Base-by-base conservation (phyloP, 2,329 filamentous ascomycete species). In the Parastagonospora nodorum region DNA sequence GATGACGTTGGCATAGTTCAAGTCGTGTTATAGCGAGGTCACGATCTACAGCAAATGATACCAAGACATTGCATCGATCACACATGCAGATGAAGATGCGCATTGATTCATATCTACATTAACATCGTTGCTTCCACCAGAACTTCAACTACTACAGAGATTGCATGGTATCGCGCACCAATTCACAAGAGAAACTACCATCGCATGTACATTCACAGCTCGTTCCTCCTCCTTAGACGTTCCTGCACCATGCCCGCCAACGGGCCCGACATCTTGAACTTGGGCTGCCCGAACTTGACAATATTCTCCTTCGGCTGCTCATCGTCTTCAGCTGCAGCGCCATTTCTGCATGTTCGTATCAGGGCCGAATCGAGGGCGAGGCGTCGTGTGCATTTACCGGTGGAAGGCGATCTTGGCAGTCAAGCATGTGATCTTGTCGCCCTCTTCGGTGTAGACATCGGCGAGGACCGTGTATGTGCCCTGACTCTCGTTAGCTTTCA, bases 381-480 rank as follows among this genome's bases (percentile, higher is more conserved):
- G 42, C 35, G 43, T 37, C 43, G 48, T 42, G 32, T 44, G 51
- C 51, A 63, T 60, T 73, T 73, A 73, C 69, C 70, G 69, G 53
- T 69, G 62, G 63, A 94, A 93, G 38, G 75, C 70, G 51, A 94
- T 85, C 6, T 80, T 83, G 16, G 92, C 92, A 48, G 88, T 87
- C 68, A 99, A 81, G 77, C 94, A 99, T 53, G 92, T 96, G 58
- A 99, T 88, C 69, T 85, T 86, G 58, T 86, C 80, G 50, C 84
- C 80, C 44, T 95, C 86, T 53, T 79, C 81, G 61, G 84, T 91
- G 75, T 85, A 88, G 42, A 95, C 93, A 70, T 97, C 90, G 36
- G 93, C 94, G 33, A 87, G 77, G 31, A 99, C 94, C 14, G 84
- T 89, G 82, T 97, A 99, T 69, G 86, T 92, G 71, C 92, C 94